phyloP scores from a whole-genome alignment of 192 early-diverging fungal genomes.

The Linnemannia elongata region DNA sequence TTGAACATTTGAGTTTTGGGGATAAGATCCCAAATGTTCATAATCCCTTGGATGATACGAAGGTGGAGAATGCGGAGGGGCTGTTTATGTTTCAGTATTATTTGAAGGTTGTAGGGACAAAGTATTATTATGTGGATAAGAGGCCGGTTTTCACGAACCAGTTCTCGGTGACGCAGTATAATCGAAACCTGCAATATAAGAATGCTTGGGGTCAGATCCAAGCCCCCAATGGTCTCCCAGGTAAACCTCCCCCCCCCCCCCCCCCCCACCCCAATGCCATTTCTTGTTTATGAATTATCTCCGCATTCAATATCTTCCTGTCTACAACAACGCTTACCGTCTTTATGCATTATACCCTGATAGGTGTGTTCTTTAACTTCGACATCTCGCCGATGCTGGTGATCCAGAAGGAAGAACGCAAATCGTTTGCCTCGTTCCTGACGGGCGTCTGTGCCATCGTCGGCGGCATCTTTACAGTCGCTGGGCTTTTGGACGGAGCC shows the following conservation, averaged over 20 bases:
- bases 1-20: constrained; percentile 88
- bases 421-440: constrained; percentile 87
- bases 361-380: constrained; percentile 91
- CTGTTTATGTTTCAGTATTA: constrained; percentile 86
- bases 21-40: constrained; percentile 54
- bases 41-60: constrained; percentile 70
- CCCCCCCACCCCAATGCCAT: too few species aligned
- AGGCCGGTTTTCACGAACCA: constrained; percentile 84
- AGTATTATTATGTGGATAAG: constrained; percentile 75
- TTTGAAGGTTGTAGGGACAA: constrained; percentile 91
- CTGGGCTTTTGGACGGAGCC: constrained; percentile 86
- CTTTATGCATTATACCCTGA: background rate
- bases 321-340: background rate
- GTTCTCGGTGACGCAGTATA: constrained; percentile 91
- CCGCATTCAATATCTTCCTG: background rate
- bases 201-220: background rate
- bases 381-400: constrained; percentile 99
- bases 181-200: constrained; percentile 61
- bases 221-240: constrained; percentile 15
- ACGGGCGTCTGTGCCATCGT: constrained; percentile 93
- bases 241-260: background rate
- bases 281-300: background rate
- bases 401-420: constrained; percentile 82
- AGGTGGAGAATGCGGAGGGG: constrained; percentile 7
- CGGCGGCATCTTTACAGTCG: constrained; percentile 94